Conservation (phyloP, 2,329 filamentous ascomycete genomes). For the Verticillium zaregamsianum region DNA sequence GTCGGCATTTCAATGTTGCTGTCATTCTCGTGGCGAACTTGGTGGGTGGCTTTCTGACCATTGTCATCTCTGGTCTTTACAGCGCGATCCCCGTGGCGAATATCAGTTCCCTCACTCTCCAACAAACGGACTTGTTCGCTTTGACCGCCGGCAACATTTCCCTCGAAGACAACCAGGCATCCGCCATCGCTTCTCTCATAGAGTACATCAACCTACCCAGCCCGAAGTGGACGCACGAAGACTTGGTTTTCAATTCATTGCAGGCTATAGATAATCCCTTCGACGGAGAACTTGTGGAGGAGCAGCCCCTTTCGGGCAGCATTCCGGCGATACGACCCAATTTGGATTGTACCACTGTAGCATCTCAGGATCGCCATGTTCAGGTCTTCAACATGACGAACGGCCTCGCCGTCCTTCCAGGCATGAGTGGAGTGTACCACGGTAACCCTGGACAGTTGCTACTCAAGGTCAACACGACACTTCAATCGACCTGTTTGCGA, state of each 20-base stretch:
- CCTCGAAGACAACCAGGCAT: conserved; percentile 16
- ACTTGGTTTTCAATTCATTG: conserved; percentile 20
- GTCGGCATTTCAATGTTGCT: conserved; percentile 16
- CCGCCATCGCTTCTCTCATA: conserved; percentile 20
- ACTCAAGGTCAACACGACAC: conserved; percentile 15
- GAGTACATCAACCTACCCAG: conserved; percentile 22
- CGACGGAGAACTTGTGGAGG: conserved; percentile 2
- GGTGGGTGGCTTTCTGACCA: conserved; percentile 15
- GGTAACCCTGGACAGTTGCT: conserved; percentile 6
- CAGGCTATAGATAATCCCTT: conserved; percentile 5
- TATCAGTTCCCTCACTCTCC: conserved; percentile 16
- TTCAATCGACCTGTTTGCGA: conserved; percentile 2
- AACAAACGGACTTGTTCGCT: conserved; percentile 21
- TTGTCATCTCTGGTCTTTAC: conserved; percentile 22
- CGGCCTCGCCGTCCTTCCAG: conserved; percentile 1
- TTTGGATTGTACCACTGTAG: conserved; percentile 15
- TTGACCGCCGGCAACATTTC: conserved; percentile 15
- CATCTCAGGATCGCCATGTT: conserved; percentile 5
- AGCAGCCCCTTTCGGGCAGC: conserved; percentile 9
- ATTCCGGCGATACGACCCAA: conserved; percentile 14
- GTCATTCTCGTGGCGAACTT: conserved; percentile 16
- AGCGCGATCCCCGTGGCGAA: conserved; percentile 18
- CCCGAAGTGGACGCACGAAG: conserved; percentile 24
- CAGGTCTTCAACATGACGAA: neutral
- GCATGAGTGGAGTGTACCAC: neutral